These are phyloP conservation scores for Carex myosuroides DNA, from an alignment of 176 grass and related monocot genomes.

Conservation along the genomic window DNA sequence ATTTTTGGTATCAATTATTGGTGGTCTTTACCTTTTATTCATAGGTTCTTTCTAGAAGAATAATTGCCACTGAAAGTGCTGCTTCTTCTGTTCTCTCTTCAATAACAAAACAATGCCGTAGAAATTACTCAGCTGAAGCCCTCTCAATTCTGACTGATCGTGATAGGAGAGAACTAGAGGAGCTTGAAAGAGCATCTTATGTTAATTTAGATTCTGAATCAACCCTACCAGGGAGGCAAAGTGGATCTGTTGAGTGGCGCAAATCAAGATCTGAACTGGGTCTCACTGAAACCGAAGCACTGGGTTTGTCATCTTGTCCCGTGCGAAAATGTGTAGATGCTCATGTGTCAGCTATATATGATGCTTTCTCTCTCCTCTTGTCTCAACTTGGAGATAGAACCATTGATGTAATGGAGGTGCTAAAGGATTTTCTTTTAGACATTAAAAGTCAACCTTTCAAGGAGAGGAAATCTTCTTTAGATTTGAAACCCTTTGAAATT, in stretches of 20 bases:
- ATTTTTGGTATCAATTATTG: too few species aligned
- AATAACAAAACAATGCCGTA: slow-evolving; percentile 61
- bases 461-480: slow-evolving; percentile 41
- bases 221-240: slow-evolving; percentile 91
- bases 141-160: slow-evolving; percentile 32
- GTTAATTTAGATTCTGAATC: slow-evolving; percentile 40
- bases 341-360: slow-evolving; percentile 80
- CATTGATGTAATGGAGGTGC: slow-evolving; percentile 34
- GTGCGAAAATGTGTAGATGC: slow-evolving; percentile 72
- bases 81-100: slow-evolving; percentile 48
- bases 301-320: slow-evolving; percentile 63
- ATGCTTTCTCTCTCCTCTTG: slow-evolving; percentile 52
- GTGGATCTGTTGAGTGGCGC: slow-evolving; percentile 89
- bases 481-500: slow-evolving; percentile 29
- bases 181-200: slow-evolving; percentile 62
- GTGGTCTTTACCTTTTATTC: slow-evolving; percentile 19
- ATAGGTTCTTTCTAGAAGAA: slow-evolving; percentile 77
- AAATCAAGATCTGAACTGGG: slow-evolving; percentile 66
- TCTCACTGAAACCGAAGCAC: slow-evolving; percentile 36
- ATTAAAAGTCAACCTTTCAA: slow-evolving; percentile 48
- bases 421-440: slow-evolving; percentile 46
- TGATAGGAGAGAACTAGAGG: slow-evolving; percentile 74
- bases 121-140: slow-evolving; percentile 45
- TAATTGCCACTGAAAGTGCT: slow-evolving; percentile 56
- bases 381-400: slow-evolving; percentile 44